Percentiles rank a stretch among this genome's conserved stretches.
Evolutionary conservation across 2,329 filamentous ascomycete genomes (phyloP).

Genomic region (Tolypocladium album): DNA sequence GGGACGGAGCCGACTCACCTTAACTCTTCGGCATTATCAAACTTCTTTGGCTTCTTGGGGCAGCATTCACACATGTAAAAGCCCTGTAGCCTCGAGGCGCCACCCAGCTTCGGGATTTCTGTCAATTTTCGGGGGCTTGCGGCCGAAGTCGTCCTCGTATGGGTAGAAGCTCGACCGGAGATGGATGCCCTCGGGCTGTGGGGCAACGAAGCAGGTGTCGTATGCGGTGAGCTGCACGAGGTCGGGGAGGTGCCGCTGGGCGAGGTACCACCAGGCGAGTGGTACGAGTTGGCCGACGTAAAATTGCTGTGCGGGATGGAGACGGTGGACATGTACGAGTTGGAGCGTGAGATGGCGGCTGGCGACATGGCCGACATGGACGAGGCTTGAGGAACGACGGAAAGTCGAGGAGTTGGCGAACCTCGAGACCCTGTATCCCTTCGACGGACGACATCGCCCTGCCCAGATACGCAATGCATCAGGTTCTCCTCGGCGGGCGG

Average conservation of each 20-base stretch:
- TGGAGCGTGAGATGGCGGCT: slow-evolving; percentile 26
- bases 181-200: slow-evolving; percentile 38
- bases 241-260: slow-evolving; percentile 41
- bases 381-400: slow-evolving; percentile 30
- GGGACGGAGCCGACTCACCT: slow-evolving; percentile 44
- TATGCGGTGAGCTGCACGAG: slow-evolving; percentile 38
- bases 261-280: slow-evolving; percentile 34
- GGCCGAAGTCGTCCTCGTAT: slow-evolving; percentile 35
- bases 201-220: slow-evolving; percentile 34
- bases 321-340: slow-evolving; percentile 35
- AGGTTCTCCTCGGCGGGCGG: slow-evolving; percentile 37
- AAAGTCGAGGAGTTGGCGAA: slow-evolving; percentile 40
- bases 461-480: slow-evolving; percentile 24
- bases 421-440: slow-evolving; percentile 37
- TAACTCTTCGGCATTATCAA: slow-evolving; percentile 73
- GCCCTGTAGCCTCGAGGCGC: slow-evolving; percentile 38
- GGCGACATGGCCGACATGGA: slow-evolving; percentile 34
- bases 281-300: slow-evolving; percentile 31
- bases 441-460: slow-evolving; percentile 34
- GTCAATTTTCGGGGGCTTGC: slow-evolving; percentile 40
- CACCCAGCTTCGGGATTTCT: slow-evolving; percentile 35
- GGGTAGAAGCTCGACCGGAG: slow-evolving; percentile 24
- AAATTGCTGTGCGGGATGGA: slow-evolving; percentile 31
- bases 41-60: slow-evolving; percentile 94
- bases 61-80: slow-evolving; percentile 80